phyloP scores from a whole-genome alignment of 805 yeast genomes.

The Candida oleophila region DNA sequence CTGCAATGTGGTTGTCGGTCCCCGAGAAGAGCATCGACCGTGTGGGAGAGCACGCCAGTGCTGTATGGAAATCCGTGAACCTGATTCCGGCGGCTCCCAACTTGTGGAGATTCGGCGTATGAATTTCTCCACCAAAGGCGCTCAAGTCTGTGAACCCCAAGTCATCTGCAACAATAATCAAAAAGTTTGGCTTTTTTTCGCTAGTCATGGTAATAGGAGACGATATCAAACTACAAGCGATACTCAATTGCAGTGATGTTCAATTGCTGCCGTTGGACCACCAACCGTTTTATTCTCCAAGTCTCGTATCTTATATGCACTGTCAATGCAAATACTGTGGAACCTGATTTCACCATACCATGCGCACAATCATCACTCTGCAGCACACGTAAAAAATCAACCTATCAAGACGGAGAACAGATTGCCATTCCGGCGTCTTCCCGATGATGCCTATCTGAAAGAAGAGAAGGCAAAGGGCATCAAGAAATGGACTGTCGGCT shows the following conservation, averaged over 20 bases:
- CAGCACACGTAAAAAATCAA: too few relatives aligned
- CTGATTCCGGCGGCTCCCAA: conserved; percentile 46
- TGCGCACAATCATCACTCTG: too few relatives aligned
- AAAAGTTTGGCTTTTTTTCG: conserved; percentile 41
- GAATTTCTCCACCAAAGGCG: conserved; percentile 57
- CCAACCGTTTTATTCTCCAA: background rate
- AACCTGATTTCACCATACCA: too few relatives aligned
- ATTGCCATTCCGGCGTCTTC: too few relatives aligned
- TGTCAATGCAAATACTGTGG: too few relatives aligned
- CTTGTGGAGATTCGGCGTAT: conserved; percentile 50
- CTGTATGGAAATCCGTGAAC: conserved; percentile 61
- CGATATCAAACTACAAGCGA: too few relatives aligned
- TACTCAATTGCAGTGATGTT: too few relatives aligned
- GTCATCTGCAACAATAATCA: conserved; percentile 61
- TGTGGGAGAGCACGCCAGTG: conserved; percentile 65
- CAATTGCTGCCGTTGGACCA: too few relatives aligned
- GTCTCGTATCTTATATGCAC: background rate
- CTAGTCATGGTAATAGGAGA: background rate
- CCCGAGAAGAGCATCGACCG: conserved; percentile 61
- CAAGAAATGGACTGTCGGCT: too few relatives aligned
- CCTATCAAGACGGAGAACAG: too few relatives aligned
- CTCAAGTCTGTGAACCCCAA: conserved; percentile 57
- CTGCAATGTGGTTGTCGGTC: conserved; percentile 62
- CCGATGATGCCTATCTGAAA: too few relatives aligned
- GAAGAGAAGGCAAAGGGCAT: too few relatives aligned